These are phyloP conservation scores for Schwanniomyces vanrijiae DNA, from an alignment of 805 yeast genomes.

Conservation along the genomic window DNA sequence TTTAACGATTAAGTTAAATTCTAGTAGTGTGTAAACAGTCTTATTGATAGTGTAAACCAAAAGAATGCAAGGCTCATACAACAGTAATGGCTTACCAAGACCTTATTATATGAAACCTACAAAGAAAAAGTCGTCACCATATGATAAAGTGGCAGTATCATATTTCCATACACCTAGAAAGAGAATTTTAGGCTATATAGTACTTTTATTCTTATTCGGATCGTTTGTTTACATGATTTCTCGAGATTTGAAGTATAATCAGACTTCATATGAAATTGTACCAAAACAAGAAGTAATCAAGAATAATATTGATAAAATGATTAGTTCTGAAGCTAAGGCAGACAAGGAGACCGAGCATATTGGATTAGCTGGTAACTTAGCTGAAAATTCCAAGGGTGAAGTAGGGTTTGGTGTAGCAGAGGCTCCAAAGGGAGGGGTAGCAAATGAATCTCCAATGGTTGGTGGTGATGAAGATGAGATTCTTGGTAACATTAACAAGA, in stretches of 20 bases:
- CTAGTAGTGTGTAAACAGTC: neutral
- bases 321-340: slow-evolving; percentile 25
- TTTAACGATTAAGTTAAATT: no score
- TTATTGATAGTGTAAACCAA: neutral
- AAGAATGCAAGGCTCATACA: slow-evolving; percentile 44
- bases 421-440: slow-evolving; percentile 49
- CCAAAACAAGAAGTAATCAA: slow-evolving; percentile 7
- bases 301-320: slow-evolving; percentile 26
- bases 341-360: slow-evolving; percentile 33
- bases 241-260: slow-evolving; percentile 31
- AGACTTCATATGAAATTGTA: slow-evolving; percentile 27
- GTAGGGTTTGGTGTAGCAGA: slow-evolving; percentile 39
- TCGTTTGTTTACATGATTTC: slow-evolving; percentile 35
- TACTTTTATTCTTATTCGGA: slow-evolving; percentile 35
- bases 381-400: slow-evolving; percentile 38
- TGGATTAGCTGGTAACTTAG: slow-evolving; percentile 40
- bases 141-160: slow-evolving; percentile 29
- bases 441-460: slow-evolving; percentile 44
- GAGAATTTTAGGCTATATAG: slow-evolving; percentile 36
- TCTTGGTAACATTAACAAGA: slow-evolving; percentile 19
- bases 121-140: slow-evolving; percentile 37
- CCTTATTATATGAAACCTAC: slow-evolving; percentile 47
- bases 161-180: slow-evolving; percentile 38
- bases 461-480: slow-evolving; percentile 38
- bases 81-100: slow-evolving; percentile 42